phyloP scores from a whole-genome alignment of 768 basidiomycete genomes.

The Pholiota molesta region DNA sequence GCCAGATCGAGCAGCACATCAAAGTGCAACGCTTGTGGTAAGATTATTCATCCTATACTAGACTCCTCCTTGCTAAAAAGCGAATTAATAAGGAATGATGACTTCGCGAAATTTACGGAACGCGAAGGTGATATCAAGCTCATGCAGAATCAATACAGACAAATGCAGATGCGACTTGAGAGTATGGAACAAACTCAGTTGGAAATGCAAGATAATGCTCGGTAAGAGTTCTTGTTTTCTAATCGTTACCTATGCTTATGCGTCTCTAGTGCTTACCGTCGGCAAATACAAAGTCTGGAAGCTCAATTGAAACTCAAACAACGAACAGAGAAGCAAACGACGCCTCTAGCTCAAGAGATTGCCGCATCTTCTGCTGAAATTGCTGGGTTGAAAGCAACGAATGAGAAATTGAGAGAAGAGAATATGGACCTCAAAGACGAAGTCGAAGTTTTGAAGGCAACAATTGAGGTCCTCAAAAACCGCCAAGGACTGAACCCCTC shows the following conservation, averaged over 20 bases:
- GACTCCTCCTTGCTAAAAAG: not conserved
- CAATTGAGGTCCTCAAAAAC: slow-evolving; percentile 67
- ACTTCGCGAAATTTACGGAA: slow-evolving; percentile 71
- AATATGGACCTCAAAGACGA: slow-evolving; percentile 51
- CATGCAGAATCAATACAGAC: slow-evolving; percentile 60
- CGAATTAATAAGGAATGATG: slow-evolving; percentile 61
- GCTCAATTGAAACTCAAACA: slow-evolving; percentile 53
- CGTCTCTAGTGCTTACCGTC: slow-evolving; percentile 50
- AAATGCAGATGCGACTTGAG: slow-evolving; percentile 67
- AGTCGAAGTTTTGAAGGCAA: slow-evolving; percentile 65
- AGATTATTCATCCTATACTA: slow-evolving; percentile 21
- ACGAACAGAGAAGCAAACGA: slow-evolving; percentile 36
- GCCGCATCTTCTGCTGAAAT: slow-evolving; percentile 50
- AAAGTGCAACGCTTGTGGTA: slow-evolving; percentile 82
- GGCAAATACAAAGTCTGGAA: slow-evolving; percentile 65
- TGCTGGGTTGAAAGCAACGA: slow-evolving; percentile 46
- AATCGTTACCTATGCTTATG: slow-evolving; percentile 6
- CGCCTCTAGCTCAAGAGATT: slow-evolving; percentile 42
- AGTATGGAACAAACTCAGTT: slow-evolving; percentile 56
- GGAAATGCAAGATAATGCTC: slow-evolving; percentile 58
- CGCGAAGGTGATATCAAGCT: slow-evolving; percentile 59
- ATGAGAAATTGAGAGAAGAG: slow-evolving; percentile 56
- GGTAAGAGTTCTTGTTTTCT: slow-evolving; percentile 43
- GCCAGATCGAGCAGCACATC: slow-evolving; percentile 81
- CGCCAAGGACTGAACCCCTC: slow-evolving; percentile 41